Evolutionary conservation across 2,329 filamentous ascomycete species (phyloP).

Genomic region (Nemania serpens): DNA sequence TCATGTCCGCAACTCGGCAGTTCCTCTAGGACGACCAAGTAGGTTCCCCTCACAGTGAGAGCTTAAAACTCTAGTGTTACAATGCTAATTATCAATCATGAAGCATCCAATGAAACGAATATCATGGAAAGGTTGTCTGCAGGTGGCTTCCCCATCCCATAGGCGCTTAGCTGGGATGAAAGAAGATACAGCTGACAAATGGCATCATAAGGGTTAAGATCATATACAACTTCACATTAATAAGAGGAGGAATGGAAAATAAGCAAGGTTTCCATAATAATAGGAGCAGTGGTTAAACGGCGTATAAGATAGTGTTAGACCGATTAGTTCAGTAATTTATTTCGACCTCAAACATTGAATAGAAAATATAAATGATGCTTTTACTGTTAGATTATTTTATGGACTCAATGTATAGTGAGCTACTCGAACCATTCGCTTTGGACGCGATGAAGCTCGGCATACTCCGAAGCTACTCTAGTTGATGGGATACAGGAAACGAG

Average conservation of each 20-base stretch:
- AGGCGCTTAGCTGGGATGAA: background rate
- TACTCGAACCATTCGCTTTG: background rate
- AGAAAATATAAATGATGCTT: background rate
- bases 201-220: background rate
- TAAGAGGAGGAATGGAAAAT: background rate
- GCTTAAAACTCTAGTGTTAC: background rate
- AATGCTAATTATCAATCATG: background rate
- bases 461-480: background rate
- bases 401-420: background rate
- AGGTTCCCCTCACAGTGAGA: conserved; percentile 15
- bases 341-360: background rate
- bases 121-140: conserved; percentile 8
- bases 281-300: too few species aligned
- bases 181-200: background rate
- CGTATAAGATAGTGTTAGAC: background rate
- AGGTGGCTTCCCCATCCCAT: conserved; percentile 13
- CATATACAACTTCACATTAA: background rate
- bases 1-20: conserved; percentile 28
- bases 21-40: conserved; percentile 33
- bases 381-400: background rate
- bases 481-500: background rate
- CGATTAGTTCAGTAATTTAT: background rate
- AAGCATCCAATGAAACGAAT: conserved; percentile 13
- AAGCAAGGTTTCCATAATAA: background rate
- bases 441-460: background rate